These are phyloP conservation scores for Coemansia asiatica DNA, from an alignment of 192 early-diverging fungal genomes.

Conservation along the genomic window DNA sequence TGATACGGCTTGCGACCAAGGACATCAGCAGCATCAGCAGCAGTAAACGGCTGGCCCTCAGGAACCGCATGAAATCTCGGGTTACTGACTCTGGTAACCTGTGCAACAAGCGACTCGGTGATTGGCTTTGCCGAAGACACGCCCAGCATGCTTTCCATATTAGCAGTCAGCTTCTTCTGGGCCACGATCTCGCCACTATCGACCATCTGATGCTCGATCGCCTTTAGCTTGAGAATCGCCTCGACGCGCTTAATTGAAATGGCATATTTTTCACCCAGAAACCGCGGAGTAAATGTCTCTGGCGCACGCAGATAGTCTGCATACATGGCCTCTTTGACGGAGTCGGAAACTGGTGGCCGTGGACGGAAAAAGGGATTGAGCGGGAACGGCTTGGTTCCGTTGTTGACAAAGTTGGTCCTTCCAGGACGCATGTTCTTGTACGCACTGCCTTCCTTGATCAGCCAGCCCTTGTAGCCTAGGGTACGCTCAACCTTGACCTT, in stretches of 20 bases:
- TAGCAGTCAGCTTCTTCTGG: conserved; percentile 69
- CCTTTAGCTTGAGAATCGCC: conserved; percentile 88
- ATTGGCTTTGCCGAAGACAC: conserved; percentile 37
- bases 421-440: conserved; percentile 27
- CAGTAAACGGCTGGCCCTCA: conserved; percentile 71
- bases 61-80: conserved; percentile 82
- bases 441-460: conserved; percentile 14
- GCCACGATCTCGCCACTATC: conserved; percentile 53
- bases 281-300: conserved; percentile 62
- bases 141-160: conserved; percentile 85
- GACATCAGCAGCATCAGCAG: conserved; percentile 77
- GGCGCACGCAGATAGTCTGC: conserved; percentile 62
- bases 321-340: conserved; percentile 72
- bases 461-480: conserved; percentile 36
- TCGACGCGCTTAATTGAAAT: conserved; percentile 83
- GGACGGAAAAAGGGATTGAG: conserved; percentile 87
- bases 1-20: conserved; percentile 68
- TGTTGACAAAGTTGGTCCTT: conserved; percentile 30
- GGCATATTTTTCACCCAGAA: conserved; percentile 66
- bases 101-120: conserved; percentile 60
- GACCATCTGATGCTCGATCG: conserved; percentile 72
- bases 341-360: conserved; percentile 69
- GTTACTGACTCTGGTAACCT: conserved; percentile 60
- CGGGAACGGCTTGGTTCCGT: conserved; percentile 70
- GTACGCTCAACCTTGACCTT: conserved; percentile 11